Base-by-base conservation (phyloP, 495 filamentous ascomycete species). In the Tricharina praecox region DNA sequence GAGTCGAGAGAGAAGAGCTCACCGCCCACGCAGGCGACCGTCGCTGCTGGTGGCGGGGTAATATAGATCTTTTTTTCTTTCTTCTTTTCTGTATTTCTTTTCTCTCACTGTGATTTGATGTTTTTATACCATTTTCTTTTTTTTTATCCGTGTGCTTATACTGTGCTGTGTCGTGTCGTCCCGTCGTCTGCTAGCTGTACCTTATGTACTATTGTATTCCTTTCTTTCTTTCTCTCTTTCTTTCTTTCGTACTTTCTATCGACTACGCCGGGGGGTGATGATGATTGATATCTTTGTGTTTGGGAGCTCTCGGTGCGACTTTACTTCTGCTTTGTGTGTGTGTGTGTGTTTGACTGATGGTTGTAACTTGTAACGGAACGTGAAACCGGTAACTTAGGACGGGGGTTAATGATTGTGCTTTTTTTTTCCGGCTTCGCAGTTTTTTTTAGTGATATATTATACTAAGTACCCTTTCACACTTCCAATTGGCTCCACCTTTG, bases 31-130 rank as follows among this genome's bases (percentile, higher is more conserved):
- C 26, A 25, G 21, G 43, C 43, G 8, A 46, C 43, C 1, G 30
- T 35, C 1, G 43, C 43, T 1, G 43, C 43, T 11, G 43, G 43
- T 1, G 43, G 43, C 7, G 43, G 43, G 1, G 28, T 46, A 18
- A 46, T 46, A 20, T 45, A 41, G 24, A 11, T 16, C 19, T 26
- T n/a, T 37, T 23, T 47, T 47, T 32, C 25, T 47, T 18, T 47
- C 13, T 39, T 23, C 45, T 30, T 28, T 47, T 9, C n/a, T 13
- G 3, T 28, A 32, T 13, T 32, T 32, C 13, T 7, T 32, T 32
- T 7, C 7, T 47, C 8, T 39, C 3, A 39, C 2, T 47, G 7
- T 16, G 23, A 5, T 43, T 43, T 21, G 8, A 5, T 16, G 9
- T 25, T 4, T 8, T 43, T 43, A 26, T 23, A 26, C 7, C 16